Percentiles rank a stretch among this genome's conserved stretches.
phyloP scores from a whole-genome alignment of 257 asterid genomes.

The Ocimum tenuiflorum region DNA sequence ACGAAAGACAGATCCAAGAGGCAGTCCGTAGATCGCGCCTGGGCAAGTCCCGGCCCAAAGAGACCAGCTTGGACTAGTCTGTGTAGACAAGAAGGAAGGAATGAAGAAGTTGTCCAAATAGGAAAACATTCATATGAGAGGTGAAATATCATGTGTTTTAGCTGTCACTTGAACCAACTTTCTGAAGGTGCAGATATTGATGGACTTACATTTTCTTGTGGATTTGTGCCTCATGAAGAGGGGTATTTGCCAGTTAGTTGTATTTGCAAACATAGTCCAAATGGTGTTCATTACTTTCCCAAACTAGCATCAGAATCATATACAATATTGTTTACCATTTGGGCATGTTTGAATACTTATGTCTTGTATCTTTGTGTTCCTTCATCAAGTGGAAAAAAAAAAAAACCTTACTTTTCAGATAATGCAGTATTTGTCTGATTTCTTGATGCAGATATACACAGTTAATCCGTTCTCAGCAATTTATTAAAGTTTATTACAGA shows the following conservation, averaged over 20 bases:
- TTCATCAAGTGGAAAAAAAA: too few relatives aligned
- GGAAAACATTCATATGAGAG: not conserved
- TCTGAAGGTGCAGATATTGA: not conserved
- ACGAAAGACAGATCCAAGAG: conserved; percentile 57
- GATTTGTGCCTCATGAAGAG: not conserved
- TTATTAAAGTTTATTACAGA: not conserved
- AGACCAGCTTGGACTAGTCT: too few relatives aligned
- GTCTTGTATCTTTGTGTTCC: too few relatives aligned
- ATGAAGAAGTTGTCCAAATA: not conserved
- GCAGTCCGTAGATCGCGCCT: conserved; percentile 54
- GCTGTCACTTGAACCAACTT: not conserved
- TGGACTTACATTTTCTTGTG: not conserved
- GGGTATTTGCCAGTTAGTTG: not conserved
- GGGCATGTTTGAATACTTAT: too few relatives aligned
- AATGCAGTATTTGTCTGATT: too few relatives aligned
- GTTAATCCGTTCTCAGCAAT: too few relatives aligned
- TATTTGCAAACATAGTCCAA: not conserved
- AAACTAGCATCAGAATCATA: not conserved
- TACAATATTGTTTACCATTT: not conserved
- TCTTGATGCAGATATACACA: too few relatives aligned
- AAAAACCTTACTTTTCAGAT: too few relatives aligned
- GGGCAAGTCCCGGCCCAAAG: not conserved
- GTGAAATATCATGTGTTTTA: not conserved
- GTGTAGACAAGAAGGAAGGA: conserved; percentile 14
- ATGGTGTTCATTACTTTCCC: not conserved